Conservation (phyloP, 768 basidiomycete genomes). For the Dentipellis sp. region DNA sequence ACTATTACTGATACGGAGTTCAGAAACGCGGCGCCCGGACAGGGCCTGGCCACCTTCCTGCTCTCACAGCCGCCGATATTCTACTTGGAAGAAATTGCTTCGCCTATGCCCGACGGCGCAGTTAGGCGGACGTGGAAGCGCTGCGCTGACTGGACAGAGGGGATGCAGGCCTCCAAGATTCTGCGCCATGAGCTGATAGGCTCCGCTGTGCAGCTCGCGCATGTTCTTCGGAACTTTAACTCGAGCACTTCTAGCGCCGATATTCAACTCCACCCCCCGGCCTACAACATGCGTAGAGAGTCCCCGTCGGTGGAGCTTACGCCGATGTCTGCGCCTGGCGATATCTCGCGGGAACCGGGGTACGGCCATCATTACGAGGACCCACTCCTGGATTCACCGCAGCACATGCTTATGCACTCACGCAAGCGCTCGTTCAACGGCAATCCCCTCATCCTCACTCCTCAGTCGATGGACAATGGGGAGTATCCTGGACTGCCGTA, state of each 20-base stretch:
- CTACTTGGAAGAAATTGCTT: slow-evolving; percentile 43
- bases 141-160: slow-evolving; percentile 72
- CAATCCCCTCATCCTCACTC: slow-evolving; percentile 1
- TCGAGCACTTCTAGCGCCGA: slow-evolving; percentile 3
- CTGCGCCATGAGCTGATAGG: slow-evolving; percentile 60
- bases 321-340: not conserved
- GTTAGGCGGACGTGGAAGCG: slow-evolving; percentile 44
- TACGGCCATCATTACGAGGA: not conserved
- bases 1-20: slow-evolving; percentile 51
- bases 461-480: not conserved
- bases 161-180: slow-evolving; percentile 52
- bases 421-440: slow-evolving; percentile 8
- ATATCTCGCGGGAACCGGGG: not conserved
- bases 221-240: slow-evolving; percentile 33
- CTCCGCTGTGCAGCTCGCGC: slow-evolving; percentile 47
- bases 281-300: slow-evolving; percentile 9
- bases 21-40: slow-evolving; percentile 41
- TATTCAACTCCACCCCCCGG: slow-evolving; percentile 8
- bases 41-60: slow-evolving; percentile 52
- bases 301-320: not conserved
- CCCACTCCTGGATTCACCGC: not conserved
- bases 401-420: not conserved
- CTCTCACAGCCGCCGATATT: slow-evolving; percentile 63
- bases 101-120: slow-evolving; percentile 23
- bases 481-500: slow-evolving; percentile 2